Conservation (phyloP, 805 yeast genomes). For the Wickerhamomyces alni region DNA sequence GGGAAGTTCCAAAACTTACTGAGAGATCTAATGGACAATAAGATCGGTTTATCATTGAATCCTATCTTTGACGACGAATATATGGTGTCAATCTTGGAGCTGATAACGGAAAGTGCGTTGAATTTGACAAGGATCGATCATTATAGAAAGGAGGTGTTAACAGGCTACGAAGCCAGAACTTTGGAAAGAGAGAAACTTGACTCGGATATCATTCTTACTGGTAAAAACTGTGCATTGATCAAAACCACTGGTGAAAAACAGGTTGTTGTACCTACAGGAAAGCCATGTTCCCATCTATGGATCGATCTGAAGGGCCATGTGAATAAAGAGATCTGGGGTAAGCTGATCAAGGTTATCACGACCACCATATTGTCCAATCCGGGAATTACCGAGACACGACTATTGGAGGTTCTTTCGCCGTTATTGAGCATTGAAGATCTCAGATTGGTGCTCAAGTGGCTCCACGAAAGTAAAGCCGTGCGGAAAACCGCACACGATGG, state of each 20-base stretch:
- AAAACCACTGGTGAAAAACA: conserved; percentile 7
- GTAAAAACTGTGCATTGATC: conserved; percentile 7
- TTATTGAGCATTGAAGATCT: conserved; percentile 28
- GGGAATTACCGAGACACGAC: conserved; percentile 33
- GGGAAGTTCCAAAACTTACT: conserved; percentile 39
- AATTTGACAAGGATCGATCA: conserved; percentile 50
- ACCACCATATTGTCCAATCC: conserved; percentile 46
- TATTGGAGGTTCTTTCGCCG: conserved; percentile 18
- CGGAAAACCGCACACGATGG: conserved; percentile 30
- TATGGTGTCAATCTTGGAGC: conserved; percentile 55
- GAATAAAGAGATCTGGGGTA: conserved; percentile 54
- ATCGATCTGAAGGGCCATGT: conserved; percentile 58
- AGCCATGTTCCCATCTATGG: conserved; percentile 69
- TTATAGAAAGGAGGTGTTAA: conserved; percentile 38
- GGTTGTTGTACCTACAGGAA: conserved; percentile 48
- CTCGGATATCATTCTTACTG: conserved; percentile 49
- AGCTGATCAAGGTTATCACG: conserved; percentile 41
- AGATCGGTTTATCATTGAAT: conserved; percentile 51
- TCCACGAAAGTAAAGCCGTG: conserved; percentile 35
- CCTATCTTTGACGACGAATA: conserved; percentile 53
- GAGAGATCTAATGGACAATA: conserved; percentile 32
- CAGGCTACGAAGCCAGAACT: conserved; percentile 70
- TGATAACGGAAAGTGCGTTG: conserved; percentile 38
- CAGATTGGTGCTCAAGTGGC: conserved; percentile 35
- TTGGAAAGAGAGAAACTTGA: conserved; percentile 63